A percentile compares a stretch with the other conserved stretches of the same genome.
Conservation (phyloP, 768 basidiomycete species). For the Gelatoporia subvermispora region DNA sequence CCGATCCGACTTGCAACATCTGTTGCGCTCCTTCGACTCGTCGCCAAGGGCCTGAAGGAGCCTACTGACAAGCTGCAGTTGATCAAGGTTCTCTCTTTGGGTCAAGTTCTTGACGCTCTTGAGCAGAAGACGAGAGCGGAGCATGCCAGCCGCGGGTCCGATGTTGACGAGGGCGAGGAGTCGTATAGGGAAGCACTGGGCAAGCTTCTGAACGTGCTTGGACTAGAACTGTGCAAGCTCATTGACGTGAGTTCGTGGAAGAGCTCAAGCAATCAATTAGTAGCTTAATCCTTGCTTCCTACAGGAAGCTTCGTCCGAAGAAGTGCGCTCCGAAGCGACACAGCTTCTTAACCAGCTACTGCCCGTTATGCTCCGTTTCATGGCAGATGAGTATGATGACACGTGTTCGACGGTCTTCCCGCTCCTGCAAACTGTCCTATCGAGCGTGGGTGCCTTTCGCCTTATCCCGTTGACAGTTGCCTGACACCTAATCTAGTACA, state of each 20-base stretch:
- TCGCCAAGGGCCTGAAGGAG: slow-evolving; percentile 93
- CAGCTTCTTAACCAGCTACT: slow-evolving; percentile 61
- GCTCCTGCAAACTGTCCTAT: slow-evolving; percentile 69
- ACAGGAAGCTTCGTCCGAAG: slow-evolving; percentile 59
- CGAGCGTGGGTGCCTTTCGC: slow-evolving; percentile 54
- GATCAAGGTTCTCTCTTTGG: slow-evolving; percentile 83
- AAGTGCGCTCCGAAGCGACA: slow-evolving; percentile 59
- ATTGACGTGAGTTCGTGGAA: slow-evolving; percentile 54
- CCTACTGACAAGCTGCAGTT: slow-evolving; percentile 85
- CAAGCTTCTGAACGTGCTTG: slow-evolving; percentile 74
- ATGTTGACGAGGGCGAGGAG: slow-evolving; percentile 83
- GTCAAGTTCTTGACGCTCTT: slow-evolving; percentile 74
- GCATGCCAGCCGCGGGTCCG: slow-evolving; percentile 58
- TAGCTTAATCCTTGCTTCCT: neutral
- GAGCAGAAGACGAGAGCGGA: slow-evolving; percentile 70
- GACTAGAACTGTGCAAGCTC: slow-evolving; percentile 78
- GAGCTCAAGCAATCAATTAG: neutral
- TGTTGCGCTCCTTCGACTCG: slow-evolving; percentile 72
- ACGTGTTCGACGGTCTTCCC: slow-evolving; percentile 84
- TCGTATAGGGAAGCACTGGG: slow-evolving; percentile 87
- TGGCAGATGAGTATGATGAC: slow-evolving; percentile 88
- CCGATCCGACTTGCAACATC: slow-evolving; percentile 82
- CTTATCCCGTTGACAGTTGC: neutral
- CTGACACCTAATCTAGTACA: slow-evolving; percentile 59
- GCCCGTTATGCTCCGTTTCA: slow-evolving; percentile 80